phyloP scores from a whole-genome alignment of 371 early-diverging fungal genomes.

The Apophysomyces ossiformis region DNA sequence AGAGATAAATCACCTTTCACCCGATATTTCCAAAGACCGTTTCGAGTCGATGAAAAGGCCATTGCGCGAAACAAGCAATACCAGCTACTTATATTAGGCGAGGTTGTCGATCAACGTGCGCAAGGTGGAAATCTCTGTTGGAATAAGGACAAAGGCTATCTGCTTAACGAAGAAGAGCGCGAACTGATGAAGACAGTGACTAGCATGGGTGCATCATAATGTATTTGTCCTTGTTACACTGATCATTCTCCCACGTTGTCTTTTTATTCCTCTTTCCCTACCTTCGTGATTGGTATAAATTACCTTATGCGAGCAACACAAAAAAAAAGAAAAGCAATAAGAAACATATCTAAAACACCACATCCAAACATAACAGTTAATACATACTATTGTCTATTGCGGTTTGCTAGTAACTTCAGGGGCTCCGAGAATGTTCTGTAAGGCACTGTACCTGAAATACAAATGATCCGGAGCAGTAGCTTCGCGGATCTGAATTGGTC shows the following conservation, averaged over 20 bases:
- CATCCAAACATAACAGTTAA: too few relatives aligned
- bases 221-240: conserved; percentile 2
- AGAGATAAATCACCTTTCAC: conserved; percentile 21
- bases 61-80: conserved; percentile 53
- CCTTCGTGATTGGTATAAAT: background rate
- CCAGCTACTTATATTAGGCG: conserved; percentile 45
- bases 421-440: too few relatives aligned
- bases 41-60: conserved; percentile 45
- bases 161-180: conserved; percentile 40
- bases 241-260: background rate
- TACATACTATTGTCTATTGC: too few relatives aligned
- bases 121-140: conserved; percentile 35
- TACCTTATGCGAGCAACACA: background rate
- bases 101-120: conserved; percentile 31
- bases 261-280: background rate
- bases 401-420: too few relatives aligned
- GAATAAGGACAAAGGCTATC: conserved; percentile 34
- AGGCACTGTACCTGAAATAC: too few relatives aligned
- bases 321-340: background rate
- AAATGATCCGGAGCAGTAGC: too few relatives aligned
- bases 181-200: conserved; percentile 45
- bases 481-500: too few relatives aligned
- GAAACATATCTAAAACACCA: background rate
- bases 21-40: conserved; percentile 36
- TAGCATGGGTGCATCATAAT: conserved; percentile 25